Base-by-base conservation (phyloP, 176 grass and related monocot species). In the Bromus sterilis region DNA sequence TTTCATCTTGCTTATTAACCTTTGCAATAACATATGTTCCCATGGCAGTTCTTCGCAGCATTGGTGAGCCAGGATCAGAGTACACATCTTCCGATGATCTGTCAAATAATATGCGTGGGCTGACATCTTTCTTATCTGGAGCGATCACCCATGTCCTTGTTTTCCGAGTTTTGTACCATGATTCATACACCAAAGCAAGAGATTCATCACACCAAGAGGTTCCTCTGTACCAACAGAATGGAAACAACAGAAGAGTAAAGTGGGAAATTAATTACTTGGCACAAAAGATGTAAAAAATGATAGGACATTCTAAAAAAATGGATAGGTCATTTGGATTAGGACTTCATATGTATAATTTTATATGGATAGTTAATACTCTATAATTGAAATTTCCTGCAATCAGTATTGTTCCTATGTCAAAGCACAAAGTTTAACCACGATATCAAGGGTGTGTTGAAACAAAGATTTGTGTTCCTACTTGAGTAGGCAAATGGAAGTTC, bases 41-140 rank as follows among this genome's bases (percentile, higher is more conserved):
- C 73, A 90, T 84, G 16, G 77, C 73, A 81, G 93, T 99, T 92
- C 97, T 95, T 53, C 89, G 82, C 85, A 96, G 73, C 97, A 99
- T 96, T 89, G 97, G 93, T 33, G 93, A 99, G 18, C 97, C 97
- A 74, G 97, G 97, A 90, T 99, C 93, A 28, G 97, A 96, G 83
- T 99, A 99, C 41, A 87, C 97, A 85, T 99, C 97, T 91, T 99
- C 97, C 56, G 93, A 99, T 43, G 93, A 99, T 74, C 97, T 91
- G 78, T 99, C 93, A 73, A 99, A 99, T 75, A 99, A 88, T 85
- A 99, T 85, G 25, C 75, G 63, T 82, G 97, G 91, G 62, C 41
- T 91, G 73, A 83, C 80, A 90, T 82, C 85, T 36, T 93, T 91
- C 56, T 90, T 80, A 73, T 96, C 97, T 84, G 93, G 97, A 84